phyloP scores from a whole-genome alignment of 768 basidiomycete genomes.

The Neoboletus magnificus region DNA sequence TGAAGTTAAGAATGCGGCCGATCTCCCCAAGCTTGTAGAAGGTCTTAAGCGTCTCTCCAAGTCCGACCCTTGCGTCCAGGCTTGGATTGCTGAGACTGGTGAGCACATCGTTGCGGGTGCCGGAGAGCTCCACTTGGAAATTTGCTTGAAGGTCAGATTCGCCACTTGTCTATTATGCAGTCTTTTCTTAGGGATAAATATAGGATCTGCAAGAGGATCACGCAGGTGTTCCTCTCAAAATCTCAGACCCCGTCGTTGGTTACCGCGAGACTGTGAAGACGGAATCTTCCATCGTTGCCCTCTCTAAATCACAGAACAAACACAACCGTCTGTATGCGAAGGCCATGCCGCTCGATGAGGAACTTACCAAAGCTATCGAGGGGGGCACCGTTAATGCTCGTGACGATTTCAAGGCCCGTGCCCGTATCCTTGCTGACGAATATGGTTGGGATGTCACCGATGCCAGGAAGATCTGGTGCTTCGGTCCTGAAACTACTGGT shows the following conservation, averaged over 20 bases:
- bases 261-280: slow-evolving; percentile 97
- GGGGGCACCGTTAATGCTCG: slow-evolving; percentile 78
- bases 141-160: slow-evolving; percentile 85
- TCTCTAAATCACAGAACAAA: slow-evolving; percentile 99
- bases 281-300: slow-evolving; percentile 92
- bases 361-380: slow-evolving; percentile 92
- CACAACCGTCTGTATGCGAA: slow-evolving; percentile 98
- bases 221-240: slow-evolving; percentile 98
- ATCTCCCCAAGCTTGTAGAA: slow-evolving; percentile 99
- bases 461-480: slow-evolving; percentile 99
- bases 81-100: slow-evolving; percentile 87
- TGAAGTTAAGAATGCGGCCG: slow-evolving; percentile 99
- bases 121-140: slow-evolving; percentile 98
- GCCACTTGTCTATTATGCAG: neutral
- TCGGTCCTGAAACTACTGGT: slow-evolving; percentile 97
- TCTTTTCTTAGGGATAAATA: neutral
- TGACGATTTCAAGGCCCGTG: slow-evolving; percentile 97
- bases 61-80: slow-evolving; percentile 98
- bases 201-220: slow-evolving; percentile 99
- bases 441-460: slow-evolving; percentile 99
- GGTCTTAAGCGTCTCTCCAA: slow-evolving; percentile 99
- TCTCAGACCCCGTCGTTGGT: slow-evolving; percentile 95
- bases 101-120: slow-evolving; percentile 99
- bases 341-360: slow-evolving; percentile 91
- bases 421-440: slow-evolving; percentile 94